A percentile compares a stretch with the other conserved stretches of the same genome.
Conservation (phyloP, 1,284 basidiomycete genomes). For the Malassezia obtusa region DNA sequence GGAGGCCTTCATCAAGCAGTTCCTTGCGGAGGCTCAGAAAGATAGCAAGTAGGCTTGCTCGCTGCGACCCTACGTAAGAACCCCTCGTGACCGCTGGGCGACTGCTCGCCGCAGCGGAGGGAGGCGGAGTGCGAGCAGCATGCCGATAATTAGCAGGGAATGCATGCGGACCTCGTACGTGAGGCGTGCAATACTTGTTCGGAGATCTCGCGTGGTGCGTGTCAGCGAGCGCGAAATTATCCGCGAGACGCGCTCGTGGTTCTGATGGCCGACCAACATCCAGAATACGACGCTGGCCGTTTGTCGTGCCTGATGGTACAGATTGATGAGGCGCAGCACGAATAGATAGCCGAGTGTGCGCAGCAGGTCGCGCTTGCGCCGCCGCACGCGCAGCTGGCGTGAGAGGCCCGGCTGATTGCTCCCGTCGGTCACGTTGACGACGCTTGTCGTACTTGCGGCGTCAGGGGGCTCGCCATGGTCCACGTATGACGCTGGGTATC, state of each 20-base stretch:
- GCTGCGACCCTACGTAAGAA: background rate
- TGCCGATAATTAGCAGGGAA: background rate
- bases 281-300: background rate
- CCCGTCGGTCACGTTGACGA: constrained; percentile 10
- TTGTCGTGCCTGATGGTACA: constrained; percentile 25
- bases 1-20: constrained; percentile 47
- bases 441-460: constrained; percentile 5
- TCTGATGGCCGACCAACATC: background rate
- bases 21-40: constrained; percentile 37
- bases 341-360: constrained; percentile 45
- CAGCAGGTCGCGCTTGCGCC: constrained; percentile 39
- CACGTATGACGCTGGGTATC: constrained; percentile 57
- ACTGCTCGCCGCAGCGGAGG: background rate
- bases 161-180: background rate
- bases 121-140: background rate
- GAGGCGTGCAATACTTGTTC: background rate
- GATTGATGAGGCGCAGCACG: constrained; percentile 34
- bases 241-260: background rate
- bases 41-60: constrained; percentile 15
- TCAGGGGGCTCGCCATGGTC: constrained; percentile 8
- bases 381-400: constrained; percentile 25
- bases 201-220: background rate
- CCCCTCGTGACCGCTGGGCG: background rate
- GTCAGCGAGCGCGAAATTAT: background rate
- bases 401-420: background rate